phyloP scores from a whole-genome alignment of 2,329 filamentous ascomycete genomes.

The Mollisia scopiformis region DNA sequence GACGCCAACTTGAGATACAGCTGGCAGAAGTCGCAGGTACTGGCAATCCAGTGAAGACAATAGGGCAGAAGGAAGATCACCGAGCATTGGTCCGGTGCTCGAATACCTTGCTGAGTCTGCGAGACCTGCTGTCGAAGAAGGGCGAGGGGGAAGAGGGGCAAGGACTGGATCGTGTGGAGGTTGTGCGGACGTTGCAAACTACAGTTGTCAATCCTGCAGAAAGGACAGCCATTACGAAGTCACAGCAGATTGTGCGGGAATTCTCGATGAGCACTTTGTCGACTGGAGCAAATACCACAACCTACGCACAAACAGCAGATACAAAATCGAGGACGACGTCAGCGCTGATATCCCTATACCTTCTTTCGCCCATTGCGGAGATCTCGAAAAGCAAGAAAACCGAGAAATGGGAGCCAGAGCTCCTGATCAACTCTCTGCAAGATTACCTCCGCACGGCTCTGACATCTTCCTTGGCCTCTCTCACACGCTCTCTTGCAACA shows the following conservation, averaged over 20 bases:
- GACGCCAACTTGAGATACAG: slow-evolving; percentile 85
- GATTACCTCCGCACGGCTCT: slow-evolving; percentile 81
- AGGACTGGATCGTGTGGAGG: slow-evolving; percentile 74
- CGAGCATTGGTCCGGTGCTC: slow-evolving; percentile 80
- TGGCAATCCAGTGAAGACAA: slow-evolving; percentile 39
- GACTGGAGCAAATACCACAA: slow-evolving; percentile 49
- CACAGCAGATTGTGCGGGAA: slow-evolving; percentile 80
- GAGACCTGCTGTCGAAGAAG: slow-evolving; percentile 71
- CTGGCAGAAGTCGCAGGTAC: slow-evolving; percentile 64
- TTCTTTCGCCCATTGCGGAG: slow-evolving; percentile 71
- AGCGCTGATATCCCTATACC: slow-evolving; percentile 75
- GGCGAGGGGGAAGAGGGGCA: slow-evolving; percentile 74
- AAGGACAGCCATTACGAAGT: slow-evolving; percentile 69
- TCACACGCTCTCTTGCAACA: slow-evolving; percentile 77
- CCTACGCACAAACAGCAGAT: slow-evolving; percentile 71
- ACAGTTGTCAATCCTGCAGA: slow-evolving; percentile 74
- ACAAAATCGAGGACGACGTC: slow-evolving; percentile 73
- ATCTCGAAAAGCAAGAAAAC: slow-evolving; percentile 53
- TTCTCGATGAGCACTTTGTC: slow-evolving; percentile 72
- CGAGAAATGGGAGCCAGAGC: slow-evolving; percentile 56
- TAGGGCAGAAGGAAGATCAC: slow-evolving; percentile 63
- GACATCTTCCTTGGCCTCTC: slow-evolving; percentile 74
- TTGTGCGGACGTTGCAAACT: slow-evolving; percentile 71
- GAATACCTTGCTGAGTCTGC: slow-evolving; percentile 75
- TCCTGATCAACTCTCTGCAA: slow-evolving; percentile 78